Base-by-base conservation (phyloP, 106 monocot species). In the Allium cepa region DNA sequence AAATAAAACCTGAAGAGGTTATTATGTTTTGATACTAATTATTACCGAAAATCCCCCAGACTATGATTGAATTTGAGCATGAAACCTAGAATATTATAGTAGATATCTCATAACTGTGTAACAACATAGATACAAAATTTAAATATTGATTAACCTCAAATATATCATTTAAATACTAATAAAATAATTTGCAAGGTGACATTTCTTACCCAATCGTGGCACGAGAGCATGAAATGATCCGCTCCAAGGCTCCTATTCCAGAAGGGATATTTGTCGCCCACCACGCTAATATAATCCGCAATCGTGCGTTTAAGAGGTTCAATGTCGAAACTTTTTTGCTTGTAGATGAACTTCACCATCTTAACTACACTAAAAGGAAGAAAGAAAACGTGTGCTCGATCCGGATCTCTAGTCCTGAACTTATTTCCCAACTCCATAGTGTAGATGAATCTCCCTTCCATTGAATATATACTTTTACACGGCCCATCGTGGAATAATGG, bases 401-500 rank as follows among this genome's bases (percentile, higher is more conserved):
- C 77, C 1, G 82, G 84, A 69, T 84, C 73, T 10, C 63, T 82
- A 11, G 84, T 82, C 45, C 71, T 16, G 0, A 84, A 52, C 26
- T 58, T 56, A 15, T 52, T 75, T 10, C 75, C 79, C 69, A 71
- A 69, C 63, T 84, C 82, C 79, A 88, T 82, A 53, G 70, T 71
- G 61, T 79, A 56, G 0, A 88, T 88, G 59, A 88, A 88, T 26
- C 79, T 68, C 10, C 88, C 88, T 57, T 88, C 88, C 56, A 53
- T 79, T 7, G 88, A 79, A 47, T 88, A 88, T 63, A 88, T 79
- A 67, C 72, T 74, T 15, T 47, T 72, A 74, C 81, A 82, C 3
- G 88, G 88, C 8, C 88, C 88, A 16, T 79, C 79, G 55, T 88
- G 88, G 64, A 84, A 88, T 17, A 88, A 50, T 14, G 88, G 88